Conservation (phyloP, 768 basidiomycete species). For the Mycena amicta region DNA sequence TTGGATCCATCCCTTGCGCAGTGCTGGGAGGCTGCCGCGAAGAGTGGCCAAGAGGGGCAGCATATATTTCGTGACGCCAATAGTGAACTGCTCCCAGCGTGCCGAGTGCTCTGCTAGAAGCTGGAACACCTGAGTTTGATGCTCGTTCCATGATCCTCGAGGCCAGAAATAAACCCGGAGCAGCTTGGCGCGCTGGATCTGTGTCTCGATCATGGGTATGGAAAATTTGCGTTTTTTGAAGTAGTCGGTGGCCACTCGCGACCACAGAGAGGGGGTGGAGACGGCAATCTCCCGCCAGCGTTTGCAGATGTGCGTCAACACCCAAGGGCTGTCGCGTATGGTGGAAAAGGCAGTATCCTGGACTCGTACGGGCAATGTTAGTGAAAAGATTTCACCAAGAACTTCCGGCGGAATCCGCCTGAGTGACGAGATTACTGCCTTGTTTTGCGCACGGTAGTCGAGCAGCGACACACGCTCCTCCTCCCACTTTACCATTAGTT, state of each 20-base stretch:
- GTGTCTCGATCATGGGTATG: neutral
- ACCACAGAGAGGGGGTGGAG: constrained; percentile 1
- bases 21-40: neutral
- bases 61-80: neutral
- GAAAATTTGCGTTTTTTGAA: neutral
- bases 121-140: neutral
- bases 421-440: too few species aligned
- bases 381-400: too few species aligned
- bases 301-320: constrained; percentile 1
- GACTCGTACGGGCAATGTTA: too few species aligned
- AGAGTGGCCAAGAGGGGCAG: neutral
- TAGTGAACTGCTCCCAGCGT: neutral
- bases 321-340: constrained; percentile 4
- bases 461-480: too few species aligned
- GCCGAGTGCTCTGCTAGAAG: neutral
- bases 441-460: too few species aligned
- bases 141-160: too few species aligned
- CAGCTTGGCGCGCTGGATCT: neutral
- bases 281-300: constrained; percentile 3
- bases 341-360: too few species aligned
- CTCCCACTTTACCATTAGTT: too few species aligned
- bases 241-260: constrained; percentile 5
- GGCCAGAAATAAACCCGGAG: constrained; percentile 5
- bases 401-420: too few species aligned
- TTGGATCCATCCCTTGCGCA: neutral